phyloP scores from a whole-genome alignment of 2,329 filamentous ascomycete species.

The Sordariomycetes sp. region DNA sequence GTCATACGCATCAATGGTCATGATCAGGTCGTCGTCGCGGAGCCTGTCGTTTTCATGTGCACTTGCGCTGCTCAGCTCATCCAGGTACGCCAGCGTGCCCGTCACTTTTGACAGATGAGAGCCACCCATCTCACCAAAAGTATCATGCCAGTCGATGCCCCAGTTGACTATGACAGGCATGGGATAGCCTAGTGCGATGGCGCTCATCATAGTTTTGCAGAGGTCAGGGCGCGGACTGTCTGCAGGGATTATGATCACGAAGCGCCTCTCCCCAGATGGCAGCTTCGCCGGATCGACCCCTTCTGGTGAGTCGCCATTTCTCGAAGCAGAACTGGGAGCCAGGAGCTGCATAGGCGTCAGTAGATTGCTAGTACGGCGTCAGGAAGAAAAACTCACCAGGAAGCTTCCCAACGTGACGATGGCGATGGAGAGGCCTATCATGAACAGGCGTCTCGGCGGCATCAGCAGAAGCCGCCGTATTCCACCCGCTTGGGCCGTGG shows the following conservation, averaged over 20 bases:
- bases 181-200: conserved; percentile 10
- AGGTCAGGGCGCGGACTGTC: conserved; percentile 8
- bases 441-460: too few relatives aligned
- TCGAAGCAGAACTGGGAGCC: too few relatives aligned
- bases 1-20: conserved; percentile 16
- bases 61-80: conserved; percentile 2
- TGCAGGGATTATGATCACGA: conserved; percentile 10
- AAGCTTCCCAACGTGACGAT: too few relatives aligned
- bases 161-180: conserved; percentile 11
- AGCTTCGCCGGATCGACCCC: too few relatives aligned
- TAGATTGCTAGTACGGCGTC: too few relatives aligned
- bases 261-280: too few relatives aligned
- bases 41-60: conserved; percentile 2
- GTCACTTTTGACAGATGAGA: conserved; percentile 10
- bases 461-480: too few relatives aligned
- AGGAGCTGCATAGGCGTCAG: too few relatives aligned
- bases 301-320: too few relatives aligned
- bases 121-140: conserved; percentile 6
- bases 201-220: conserved; percentile 11
- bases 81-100: conserved; percentile 10
- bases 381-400: too few relatives aligned
- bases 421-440: too few relatives aligned
- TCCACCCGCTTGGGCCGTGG: too few relatives aligned
- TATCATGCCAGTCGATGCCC: conserved; percentile 6
- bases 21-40: conserved; percentile 7